Percentiles rank a stretch among this genome's conserved stretches.
Conservation (phyloP, 169 alveolate species). For the Eimeria falciformis region DNA sequence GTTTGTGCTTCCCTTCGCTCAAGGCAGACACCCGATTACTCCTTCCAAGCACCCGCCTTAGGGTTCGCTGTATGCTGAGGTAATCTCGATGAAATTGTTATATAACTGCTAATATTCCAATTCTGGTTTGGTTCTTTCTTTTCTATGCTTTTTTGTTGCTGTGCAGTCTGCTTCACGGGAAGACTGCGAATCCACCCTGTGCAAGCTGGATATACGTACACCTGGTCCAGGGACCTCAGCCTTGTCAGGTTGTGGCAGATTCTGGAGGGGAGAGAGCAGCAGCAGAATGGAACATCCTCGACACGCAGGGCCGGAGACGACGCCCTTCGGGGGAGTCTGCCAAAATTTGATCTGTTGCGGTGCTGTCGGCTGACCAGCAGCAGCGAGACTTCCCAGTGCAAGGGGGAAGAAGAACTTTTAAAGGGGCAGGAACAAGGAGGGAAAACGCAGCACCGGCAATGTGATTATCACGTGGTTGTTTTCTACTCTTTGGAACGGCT, state of each 20-base stretch:
- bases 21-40: no score
- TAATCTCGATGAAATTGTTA: no score
- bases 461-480: slow-evolving; percentile 47
- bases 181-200: slow-evolving; percentile 64
- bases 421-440: not conserved
- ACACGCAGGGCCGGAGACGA: not conserved
- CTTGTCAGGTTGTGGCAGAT: slow-evolving; percentile 64
- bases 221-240: slow-evolving; percentile 70
- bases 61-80: no score
- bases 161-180: slow-evolving; percentile 57
- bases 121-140: no score
- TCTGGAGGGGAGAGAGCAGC: slow-evolving; percentile 13
- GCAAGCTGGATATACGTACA: slow-evolving; percentile 39
- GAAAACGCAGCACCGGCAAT: not conserved
- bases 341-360: slow-evolving; percentile 42
- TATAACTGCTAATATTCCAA: no score
- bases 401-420: not conserved
- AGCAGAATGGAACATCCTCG: slow-evolving; percentile 4
- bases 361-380: slow-evolving; percentile 17
- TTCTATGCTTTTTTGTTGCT: not conserved
- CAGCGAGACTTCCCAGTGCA: not conserved
- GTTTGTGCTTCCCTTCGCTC: no score
- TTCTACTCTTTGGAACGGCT: slow-evolving; percentile 40
- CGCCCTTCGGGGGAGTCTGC: not conserved
- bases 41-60: no score